phyloP scores from a whole-genome alignment of 768 basidiomycete species.

The Podaxis mareebaensis region DNA sequence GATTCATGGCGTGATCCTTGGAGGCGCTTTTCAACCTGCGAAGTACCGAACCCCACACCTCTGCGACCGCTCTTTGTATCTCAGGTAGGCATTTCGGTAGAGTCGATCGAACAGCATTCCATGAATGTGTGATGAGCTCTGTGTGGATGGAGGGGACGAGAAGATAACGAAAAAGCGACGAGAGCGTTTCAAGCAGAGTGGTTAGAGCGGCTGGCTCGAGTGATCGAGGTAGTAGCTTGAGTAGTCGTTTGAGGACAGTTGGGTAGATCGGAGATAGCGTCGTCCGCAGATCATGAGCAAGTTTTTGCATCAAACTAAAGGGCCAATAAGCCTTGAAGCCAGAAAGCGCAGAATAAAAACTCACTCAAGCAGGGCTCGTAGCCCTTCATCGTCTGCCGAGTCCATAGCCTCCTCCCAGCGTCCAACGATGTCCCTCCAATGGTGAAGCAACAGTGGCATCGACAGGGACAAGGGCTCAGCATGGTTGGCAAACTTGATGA shows the following conservation, averaged over 20 bases:
- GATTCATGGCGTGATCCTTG: conserved; percentile 52
- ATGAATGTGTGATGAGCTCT: conserved; percentile 58
- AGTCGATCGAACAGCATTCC: conserved; percentile 50
- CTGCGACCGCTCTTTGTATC: conserved; percentile 75
- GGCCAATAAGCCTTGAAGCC: conserved; percentile 4
- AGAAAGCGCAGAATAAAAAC: conserved; percentile 24
- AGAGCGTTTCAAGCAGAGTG: conserved; percentile 64
- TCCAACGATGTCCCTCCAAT: conserved; percentile 69
- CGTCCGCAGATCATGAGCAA: conserved; percentile 79
- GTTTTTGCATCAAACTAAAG: conserved; percentile 71
- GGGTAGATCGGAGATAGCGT: conserved; percentile 67
- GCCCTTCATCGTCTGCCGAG: conserved; percentile 67
- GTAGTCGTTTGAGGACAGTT: conserved; percentile 53
- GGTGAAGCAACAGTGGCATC: conserved; percentile 79
- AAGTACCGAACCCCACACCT: conserved; percentile 84
- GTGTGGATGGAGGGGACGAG: conserved; percentile 64
- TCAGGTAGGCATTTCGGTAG: conserved; percentile 67
- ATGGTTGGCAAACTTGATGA: conserved; percentile 66
- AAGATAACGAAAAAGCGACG: conserved; percentile 70
- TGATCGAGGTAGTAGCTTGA: conserved; percentile 55
- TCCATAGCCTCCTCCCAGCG: conserved; percentile 64
- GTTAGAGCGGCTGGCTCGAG: conserved; percentile 64
- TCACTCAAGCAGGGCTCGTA: conserved; percentile 77
- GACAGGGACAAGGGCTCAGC: conserved; percentile 65
- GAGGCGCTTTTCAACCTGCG: conserved; percentile 66